Base-by-base conservation (phyloP, 2,329 filamentous ascomycete species). In the Xylaria sp. region DNA sequence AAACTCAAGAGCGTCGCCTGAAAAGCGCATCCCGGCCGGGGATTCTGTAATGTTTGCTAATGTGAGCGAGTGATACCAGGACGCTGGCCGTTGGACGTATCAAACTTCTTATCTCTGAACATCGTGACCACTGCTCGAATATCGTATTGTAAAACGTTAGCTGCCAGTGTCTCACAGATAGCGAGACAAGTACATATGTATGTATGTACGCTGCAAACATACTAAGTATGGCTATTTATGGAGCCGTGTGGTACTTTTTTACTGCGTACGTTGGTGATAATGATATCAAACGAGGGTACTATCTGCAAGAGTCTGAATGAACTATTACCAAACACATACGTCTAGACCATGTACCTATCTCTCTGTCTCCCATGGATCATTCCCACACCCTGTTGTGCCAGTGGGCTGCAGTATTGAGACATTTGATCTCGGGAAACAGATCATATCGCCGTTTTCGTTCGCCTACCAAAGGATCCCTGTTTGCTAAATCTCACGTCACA, bases 11-110 rank as follows among this genome's bases (percentile, higher is more conserved):
- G 51, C 66, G 48, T 57, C 56, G 54, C 41, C 62, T 60, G 43
- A 66, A 63, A 66, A 70, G 49, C 46, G 54, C 62, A 60, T 66
- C 54, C 54, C 59, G 57, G 39, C 36, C 54, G 49, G 57, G 59
- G 48, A 23, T 52, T 18, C 46, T 52, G 60, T 25, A 56, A 15
- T 52, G 20, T 57, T 12, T 62, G 55, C 33, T 49, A 33, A 43
- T 43, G n/a, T 60, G 58, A 48, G 28, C 8, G 54, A 55, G 23
- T 3, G 49, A 51, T 1, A 36, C 39, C n/a, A 41, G 46, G 41
- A 25, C 23, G 2, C 31, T 28, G n/a, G 46, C n/a, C 15, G 28
- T 48, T 52, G 36, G 51, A 39, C 41, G 28, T 63, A 33, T 66
- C 56, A 43, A 63, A 46, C 31, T 18, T n/a, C 25, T 39, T 28